Evolutionary conservation across 164 flowering plant species (phyloP), one percentile per base, ranked within the genome.

Genomic region (Protea cynaroides): DNA sequence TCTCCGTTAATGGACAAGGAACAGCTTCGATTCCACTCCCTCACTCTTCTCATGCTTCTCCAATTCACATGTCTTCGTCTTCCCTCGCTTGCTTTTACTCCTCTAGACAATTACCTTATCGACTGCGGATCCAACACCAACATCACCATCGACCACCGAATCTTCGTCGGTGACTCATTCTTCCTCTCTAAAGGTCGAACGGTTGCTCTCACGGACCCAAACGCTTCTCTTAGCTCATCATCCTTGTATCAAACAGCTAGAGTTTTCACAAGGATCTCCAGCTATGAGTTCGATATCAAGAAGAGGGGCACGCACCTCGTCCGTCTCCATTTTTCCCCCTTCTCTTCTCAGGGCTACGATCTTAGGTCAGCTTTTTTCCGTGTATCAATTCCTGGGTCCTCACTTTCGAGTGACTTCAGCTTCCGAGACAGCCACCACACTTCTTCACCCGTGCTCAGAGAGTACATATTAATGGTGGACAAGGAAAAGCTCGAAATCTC

Each of bases 381-480:
- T 23, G 76, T 73, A 22, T 65, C 67, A 0, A 67, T 64, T 44
- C 17, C 47, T 52, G 70, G 70, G 66, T 38, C 18, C 34, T 10
- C 8, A 5, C 43, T 69, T 52, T 46, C 69, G 46, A 61, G 38
- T 34, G 40, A 65, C 40, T 73, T 73, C 61, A 61, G 63, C 14
- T 60, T 51, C 14, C 7, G 0, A 7, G 15, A 58, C 1, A 54
- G n/a, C 8, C 14, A 19, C 40, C 46, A 40, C 46, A 29, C 46
- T 8, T 12, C 46, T 40, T 12, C 46, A 40, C 34, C 50, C 51
- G 72, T 75, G 44, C 15, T 84, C 40, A 84, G 82, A 62, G 97
- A 92, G 78, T 92, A 63, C 63, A 64, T 83, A 21, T 1, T 86
- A 64, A 77, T 51, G 40, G 59, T 81, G 8, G 76, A 81, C 50